Evolutionary conservation across 208 protist species (phyloP), one percentile per base, ranked within the genome.

Genomic region (Phytomonas francai): DNA sequence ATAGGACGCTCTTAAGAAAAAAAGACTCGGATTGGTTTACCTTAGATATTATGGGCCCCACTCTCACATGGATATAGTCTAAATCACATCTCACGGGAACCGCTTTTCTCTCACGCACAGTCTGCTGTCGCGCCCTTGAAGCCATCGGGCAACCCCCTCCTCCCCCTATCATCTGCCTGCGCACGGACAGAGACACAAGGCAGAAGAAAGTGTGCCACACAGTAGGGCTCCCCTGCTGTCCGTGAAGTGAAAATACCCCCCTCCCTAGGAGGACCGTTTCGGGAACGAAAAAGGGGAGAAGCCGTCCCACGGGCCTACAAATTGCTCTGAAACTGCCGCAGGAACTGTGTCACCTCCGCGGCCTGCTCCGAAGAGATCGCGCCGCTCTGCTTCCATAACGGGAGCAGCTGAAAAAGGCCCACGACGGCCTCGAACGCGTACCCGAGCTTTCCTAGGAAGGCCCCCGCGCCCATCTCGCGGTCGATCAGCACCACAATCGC

Each of bases 401-500:
- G 87, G 28, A 95, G 83, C 59, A 93, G 74, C 62, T 91, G 66
- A 59, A 84, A 87, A 27, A 96, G 83, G 0, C 81, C 85, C 19
- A 89, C 81, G 36, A 94, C 88, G 0, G 88, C 84, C 82, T 91
- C 78, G 63, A 96, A 91, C n/a, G 83, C 73, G 77, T 91, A 93
- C 58, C 91, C 91, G 51, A 93, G 85, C 51, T 83, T 79, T 56
- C 80, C 83, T 25, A 95, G 72, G 72, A 91, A 91, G 27, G 83
- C 73, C 74, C 90, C 88, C 36, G 92, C 95, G n/a, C 97, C 97
- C 91, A 98, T 97, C 78, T 98, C 90, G 59, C 97, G 91, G 70
- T 98, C 94, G 54, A 98, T 81, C 29, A 98, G 80, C 42, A 98
- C 97, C 1, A 98, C 90, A 42, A 95, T 96, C 34, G 96, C 81